Conservation (phyloP, 257 asterid species). For the Haberlea rhodopensis region DNA sequence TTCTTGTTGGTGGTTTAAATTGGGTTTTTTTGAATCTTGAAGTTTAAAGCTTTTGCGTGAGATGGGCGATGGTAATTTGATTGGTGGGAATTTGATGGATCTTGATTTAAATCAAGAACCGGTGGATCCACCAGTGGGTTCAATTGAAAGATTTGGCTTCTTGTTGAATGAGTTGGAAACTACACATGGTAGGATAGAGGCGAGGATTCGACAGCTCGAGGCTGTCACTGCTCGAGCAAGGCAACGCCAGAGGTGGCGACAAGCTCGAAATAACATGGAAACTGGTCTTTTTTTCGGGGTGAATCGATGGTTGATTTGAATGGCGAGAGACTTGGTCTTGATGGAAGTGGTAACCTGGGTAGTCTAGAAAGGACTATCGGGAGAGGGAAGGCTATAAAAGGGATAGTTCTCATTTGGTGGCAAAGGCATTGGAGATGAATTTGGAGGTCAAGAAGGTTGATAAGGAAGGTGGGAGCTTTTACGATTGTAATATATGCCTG, state of each 20-base stretch:
- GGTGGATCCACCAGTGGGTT: slow-evolving; percentile 36
- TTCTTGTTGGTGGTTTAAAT: slow-evolving; percentile 21
- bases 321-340: slow-evolving; percentile 32
- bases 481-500: slow-evolving; percentile 72
- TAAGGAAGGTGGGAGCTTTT: slow-evolving; percentile 55
- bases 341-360: slow-evolving; percentile 27
- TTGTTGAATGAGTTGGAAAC: slow-evolving; percentile 52
- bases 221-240: slow-evolving; percentile 71
- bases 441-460: slow-evolving; percentile 45
- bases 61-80: slow-evolving; percentile 53
- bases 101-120: slow-evolving; percentile 87
- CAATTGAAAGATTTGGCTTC: slow-evolving; percentile 48
- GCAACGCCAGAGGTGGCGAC: slow-evolving; percentile 69
- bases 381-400: slow-evolving; percentile 61
- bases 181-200: slow-evolving; percentile 63
- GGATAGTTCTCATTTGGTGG: slow-evolving; percentile 75
- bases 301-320: slow-evolving; percentile 29
- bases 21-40: slow-evolving; percentile 29
- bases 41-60: slow-evolving; percentile 19
- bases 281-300: slow-evolving; percentile 24
- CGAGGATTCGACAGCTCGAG: slow-evolving; percentile 78
- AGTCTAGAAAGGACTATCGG: slow-evolving; percentile 32
- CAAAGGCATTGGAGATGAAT: slow-evolving; percentile 67
- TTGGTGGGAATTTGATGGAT: slow-evolving; percentile 58
- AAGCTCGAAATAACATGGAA: slow-evolving; percentile 36